Conservation (phyloP, 768 basidiomycete genomes). For the Macrolepiota albuminosa region DNA sequence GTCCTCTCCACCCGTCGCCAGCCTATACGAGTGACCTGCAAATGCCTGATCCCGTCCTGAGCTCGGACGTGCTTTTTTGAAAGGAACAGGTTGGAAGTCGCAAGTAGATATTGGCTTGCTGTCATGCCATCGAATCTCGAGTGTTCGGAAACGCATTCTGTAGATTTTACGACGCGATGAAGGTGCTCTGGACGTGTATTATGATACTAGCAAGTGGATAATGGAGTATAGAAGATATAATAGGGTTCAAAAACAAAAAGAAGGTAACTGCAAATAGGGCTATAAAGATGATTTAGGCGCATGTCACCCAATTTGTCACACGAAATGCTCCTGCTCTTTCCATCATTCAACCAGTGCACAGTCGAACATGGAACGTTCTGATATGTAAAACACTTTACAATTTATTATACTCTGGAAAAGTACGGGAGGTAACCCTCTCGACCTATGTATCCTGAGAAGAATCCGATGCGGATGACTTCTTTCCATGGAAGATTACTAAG, state of each 20-base stretch:
- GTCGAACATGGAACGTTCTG: not conserved
- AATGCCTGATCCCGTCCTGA: slow-evolving; percentile 49
- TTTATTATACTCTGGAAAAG: not conserved
- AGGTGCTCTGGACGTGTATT: slow-evolving; percentile 11
- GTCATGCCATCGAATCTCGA: slow-evolving; percentile 97
- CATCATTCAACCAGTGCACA: not conserved
- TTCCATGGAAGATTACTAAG: not conserved
- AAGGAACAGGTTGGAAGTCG: slow-evolving; percentile 87
- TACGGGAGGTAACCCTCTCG: not conserved
- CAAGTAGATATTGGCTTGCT: slow-evolving; percentile 92
- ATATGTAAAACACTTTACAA: not conserved
- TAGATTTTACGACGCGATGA: slow-evolving; percentile 13
- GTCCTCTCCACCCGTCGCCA: slow-evolving; percentile 96
- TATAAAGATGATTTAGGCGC: slow-evolving; percentile 1
- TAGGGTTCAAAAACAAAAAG: slow-evolving; percentile 1
- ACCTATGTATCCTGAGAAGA: not conserved
- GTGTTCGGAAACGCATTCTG: slow-evolving; percentile 79
- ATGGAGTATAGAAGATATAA: not conserved
- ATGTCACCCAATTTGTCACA: slow-evolving; percentile 8
- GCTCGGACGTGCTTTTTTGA: slow-evolving; percentile 72
- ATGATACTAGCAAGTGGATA: not conserved
- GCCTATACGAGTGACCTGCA: slow-evolving; percentile 72
- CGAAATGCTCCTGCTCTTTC: slow-evolving; percentile 1
- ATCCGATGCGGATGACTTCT: not conserved
- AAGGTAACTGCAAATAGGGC: not conserved